Conservation (phyloP, 2,329 filamentous ascomycete species). For the Ophiocordyceps sinensis region DNA sequence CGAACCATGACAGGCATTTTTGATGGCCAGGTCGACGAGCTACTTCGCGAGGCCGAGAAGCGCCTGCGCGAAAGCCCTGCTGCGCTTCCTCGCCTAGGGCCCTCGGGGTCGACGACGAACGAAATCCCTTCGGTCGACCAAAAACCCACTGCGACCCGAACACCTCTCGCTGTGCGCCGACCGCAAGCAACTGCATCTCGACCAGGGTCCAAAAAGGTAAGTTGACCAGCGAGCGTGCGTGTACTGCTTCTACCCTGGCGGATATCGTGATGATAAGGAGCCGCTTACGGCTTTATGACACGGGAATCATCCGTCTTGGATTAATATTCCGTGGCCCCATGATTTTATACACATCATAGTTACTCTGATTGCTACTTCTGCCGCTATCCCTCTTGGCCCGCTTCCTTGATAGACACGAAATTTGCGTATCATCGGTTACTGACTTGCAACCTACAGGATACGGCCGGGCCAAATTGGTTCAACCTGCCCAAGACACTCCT, state of each 20-base stretch:
- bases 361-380: conserved; percentile 44
- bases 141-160: not conserved
- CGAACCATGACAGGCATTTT: conserved; percentile 5
- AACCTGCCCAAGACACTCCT: conserved; percentile 72
- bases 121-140: not conserved
- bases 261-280: conserved; percentile 23
- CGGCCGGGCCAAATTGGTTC: conserved; percentile 75
- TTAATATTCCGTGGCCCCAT: conserved; percentile 43
- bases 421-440: no score
- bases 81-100: not conserved
- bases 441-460: conserved; percentile 20
- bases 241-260: not conserved
- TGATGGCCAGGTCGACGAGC: conserved; percentile 4
- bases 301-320: conserved; percentile 25
- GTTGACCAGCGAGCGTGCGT: not conserved
- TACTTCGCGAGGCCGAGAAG: conserved; percentile 7
- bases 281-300: conserved; percentile 22
- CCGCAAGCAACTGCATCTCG: not conserved
- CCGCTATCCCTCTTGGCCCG: not conserved
- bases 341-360: conserved; percentile 49
- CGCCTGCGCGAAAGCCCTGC: not conserved
- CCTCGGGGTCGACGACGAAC: not conserved
- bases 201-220: not conserved
- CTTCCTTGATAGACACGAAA: no score
- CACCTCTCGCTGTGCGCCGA: conserved; percentile 7